A percentile compares a stretch with the other conserved stretches of the same genome.
Evolutionary conservation across 306 rosid genomes (phyloP).

Genomic region (Fragaria ananassa): DNA sequence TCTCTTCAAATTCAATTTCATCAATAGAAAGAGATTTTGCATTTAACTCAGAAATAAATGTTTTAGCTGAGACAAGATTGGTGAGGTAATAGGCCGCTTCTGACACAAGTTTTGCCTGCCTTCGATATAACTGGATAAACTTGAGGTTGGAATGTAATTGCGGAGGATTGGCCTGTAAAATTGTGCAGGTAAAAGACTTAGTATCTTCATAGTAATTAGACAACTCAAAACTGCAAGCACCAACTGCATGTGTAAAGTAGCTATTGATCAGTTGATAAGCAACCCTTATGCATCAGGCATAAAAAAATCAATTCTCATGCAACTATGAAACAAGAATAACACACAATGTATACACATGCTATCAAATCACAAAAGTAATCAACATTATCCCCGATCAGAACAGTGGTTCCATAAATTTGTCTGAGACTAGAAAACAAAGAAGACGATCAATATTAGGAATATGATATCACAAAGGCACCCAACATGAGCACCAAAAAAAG

Average conservation of each 20-base stretch:
- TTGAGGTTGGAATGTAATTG: conserved; percentile 70
- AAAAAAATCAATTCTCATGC: background rate
- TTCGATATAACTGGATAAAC: conserved; percentile 54
- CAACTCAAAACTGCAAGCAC: background rate
- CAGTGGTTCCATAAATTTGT: background rate
- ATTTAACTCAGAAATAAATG: conserved; percentile 56
- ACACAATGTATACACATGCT: background rate
- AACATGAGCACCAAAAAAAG: conserved; percentile 14
- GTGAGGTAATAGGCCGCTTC: conserved; percentile 51
- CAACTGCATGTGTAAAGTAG: background rate
- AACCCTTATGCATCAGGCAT: background rate
- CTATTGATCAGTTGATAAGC: background rate
- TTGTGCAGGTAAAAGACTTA: conserved; percentile 20
- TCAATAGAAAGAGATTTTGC: conserved; percentile 50
- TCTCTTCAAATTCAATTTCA: conserved; percentile 51
- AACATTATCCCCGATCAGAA: background rate
- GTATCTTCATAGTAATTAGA: background rate
- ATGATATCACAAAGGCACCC: background rate
- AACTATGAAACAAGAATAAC: background rate
- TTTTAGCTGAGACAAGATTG: conserved; percentile 55
- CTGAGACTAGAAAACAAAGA: background rate
- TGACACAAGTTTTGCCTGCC: conserved; percentile 65
- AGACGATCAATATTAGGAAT: background rate
- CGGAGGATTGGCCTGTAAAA: conserved; percentile 61
- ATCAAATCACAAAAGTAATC: background rate